Conservation (phyloP, 2,329 filamentous ascomycete species). For the Teratosphaeriaceae sp. region DNA sequence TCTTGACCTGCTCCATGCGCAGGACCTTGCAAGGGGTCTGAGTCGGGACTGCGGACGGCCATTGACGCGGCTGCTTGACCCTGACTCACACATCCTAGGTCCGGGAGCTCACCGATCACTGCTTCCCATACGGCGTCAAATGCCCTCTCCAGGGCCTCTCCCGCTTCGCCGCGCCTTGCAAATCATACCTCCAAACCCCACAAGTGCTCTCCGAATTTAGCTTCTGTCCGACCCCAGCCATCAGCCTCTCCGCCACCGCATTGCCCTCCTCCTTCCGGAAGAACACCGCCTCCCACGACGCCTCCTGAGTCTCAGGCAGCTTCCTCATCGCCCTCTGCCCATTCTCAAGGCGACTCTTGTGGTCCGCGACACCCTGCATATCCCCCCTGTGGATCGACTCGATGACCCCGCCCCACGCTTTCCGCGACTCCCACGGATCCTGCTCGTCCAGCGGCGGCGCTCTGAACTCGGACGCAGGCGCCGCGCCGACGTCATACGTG, state of each 20-base stretch:
- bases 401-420: constrained; percentile 38
- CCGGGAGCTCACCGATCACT: too few species aligned
- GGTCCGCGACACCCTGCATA: constrained; percentile 35
- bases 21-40: too few species aligned
- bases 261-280: constrained; percentile 29
- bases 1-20: too few species aligned
- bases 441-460: constrained; percentile 30
- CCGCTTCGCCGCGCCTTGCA: constrained; percentile 34
- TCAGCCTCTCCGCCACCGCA: constrained; percentile 24
- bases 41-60: too few species aligned
- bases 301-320: constrained; percentile 30
- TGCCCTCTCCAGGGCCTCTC: constrained; percentile 24
- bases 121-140: constrained; percentile 23
- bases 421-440: constrained; percentile 40
- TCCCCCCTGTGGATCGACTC: constrained; percentile 33
- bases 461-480: constrained; percentile 18
- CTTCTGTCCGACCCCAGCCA: constrained; percentile 27
- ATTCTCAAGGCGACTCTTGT: constrained; percentile 26
- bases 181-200: constrained; percentile 62
- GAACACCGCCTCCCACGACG: constrained; percentile 35
- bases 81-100: too few species aligned
- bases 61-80: too few species aligned
- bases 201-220: constrained; percentile 57
- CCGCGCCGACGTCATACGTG: constrained; percentile 25
- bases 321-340: constrained; percentile 37